Evolutionary conservation across 305 asterid genomes (phyloP).

Genomic region (Solanum hybrid): DNA sequence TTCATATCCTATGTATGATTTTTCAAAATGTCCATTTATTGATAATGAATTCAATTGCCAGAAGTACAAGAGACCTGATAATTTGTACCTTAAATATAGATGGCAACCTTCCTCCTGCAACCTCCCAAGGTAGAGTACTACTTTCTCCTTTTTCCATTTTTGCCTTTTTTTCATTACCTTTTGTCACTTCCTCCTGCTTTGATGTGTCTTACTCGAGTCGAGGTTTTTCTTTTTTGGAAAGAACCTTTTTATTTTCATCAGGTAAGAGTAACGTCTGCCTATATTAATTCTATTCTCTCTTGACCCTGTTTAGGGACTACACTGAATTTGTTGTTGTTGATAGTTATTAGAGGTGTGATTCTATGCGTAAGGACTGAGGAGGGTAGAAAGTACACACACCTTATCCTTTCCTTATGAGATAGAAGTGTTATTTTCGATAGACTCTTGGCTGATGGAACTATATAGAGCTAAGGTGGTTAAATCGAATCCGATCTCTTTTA

Average conservation of each 20-base stretch:
- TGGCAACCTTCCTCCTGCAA: conserved; percentile 92
- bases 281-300: background rate
- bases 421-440: background rate
- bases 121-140: conserved; percentile 50
- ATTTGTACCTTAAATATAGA: conserved; percentile 57
- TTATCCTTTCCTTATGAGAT: background rate
- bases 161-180: background rate
- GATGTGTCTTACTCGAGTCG: background rate
- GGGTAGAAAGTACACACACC: background rate
- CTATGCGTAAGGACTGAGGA: background rate
- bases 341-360: background rate
- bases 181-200: background rate
- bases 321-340: background rate
- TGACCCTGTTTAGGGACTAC: background rate
- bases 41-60: conserved; percentile 75
- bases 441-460: background rate
- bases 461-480: background rate
- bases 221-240: background rate
- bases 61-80: conserved; percentile 67
- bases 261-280: accelerated
- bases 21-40: conserved; percentile 63
- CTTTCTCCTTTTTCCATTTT: background rate
- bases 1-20: conserved; percentile 73
- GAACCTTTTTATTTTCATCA: background rate
- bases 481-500: background rate